These are phyloP conservation scores for Debaryomycetaceae sp. DNA, from an alignment of 1,139 yeast genomes.

Conservation along the genomic window DNA sequence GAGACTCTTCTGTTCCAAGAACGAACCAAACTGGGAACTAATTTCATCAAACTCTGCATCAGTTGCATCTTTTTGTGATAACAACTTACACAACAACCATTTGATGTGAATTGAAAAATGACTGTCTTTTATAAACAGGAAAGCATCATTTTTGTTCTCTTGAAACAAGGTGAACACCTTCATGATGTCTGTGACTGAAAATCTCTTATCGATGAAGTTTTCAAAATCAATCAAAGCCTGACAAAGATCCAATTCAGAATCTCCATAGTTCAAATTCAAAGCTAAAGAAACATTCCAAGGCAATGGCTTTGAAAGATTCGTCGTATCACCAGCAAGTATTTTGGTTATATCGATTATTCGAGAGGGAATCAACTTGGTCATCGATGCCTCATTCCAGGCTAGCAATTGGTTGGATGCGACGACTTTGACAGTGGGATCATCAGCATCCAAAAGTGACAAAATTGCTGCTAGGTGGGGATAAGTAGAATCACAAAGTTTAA, in stretches of 20 bases:
- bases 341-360: slow-evolving; percentile 58
- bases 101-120: slow-evolving; percentile 28
- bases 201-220: slow-evolving; percentile 6
- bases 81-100: slow-evolving; percentile 55
- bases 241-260: slow-evolving; percentile 41
- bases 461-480: slow-evolving; percentile 69
- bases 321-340: slow-evolving; percentile 57
- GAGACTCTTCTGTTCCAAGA: slow-evolving; percentile 45
- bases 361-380: slow-evolving; percentile 45
- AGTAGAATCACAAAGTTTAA: slow-evolving; percentile 52
- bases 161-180: slow-evolving; percentile 11
- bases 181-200: slow-evolving; percentile 20
- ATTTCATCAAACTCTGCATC: slow-evolving; percentile 34
- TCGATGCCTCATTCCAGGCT: slow-evolving; percentile 55
- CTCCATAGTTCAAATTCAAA: slow-evolving; percentile 58
- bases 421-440: slow-evolving; percentile 51
- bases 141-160: neutral
- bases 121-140: neutral
- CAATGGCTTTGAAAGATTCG: slow-evolving; percentile 40
- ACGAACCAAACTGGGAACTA: slow-evolving; percentile 49
- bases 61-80: slow-evolving; percentile 13
- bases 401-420: slow-evolving; percentile 60
- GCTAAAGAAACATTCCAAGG: slow-evolving; percentile 70
- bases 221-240: slow-evolving; percentile 14
- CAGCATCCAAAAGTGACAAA: slow-evolving; percentile 69